Conservation (phyloP, 2,329 filamentous ascomycete species). For the Aspergillus hiratsukae region DNA sequence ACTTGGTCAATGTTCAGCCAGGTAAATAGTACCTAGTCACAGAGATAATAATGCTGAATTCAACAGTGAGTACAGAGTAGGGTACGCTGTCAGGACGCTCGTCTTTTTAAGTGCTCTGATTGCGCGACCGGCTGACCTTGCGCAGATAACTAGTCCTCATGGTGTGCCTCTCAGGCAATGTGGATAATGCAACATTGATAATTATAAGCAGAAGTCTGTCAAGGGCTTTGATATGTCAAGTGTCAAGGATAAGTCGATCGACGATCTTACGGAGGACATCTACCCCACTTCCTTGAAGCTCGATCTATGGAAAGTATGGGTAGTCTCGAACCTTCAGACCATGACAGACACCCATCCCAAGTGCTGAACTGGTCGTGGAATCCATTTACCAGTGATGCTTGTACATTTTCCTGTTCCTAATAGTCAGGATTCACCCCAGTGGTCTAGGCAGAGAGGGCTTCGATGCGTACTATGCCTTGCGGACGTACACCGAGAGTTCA, state of each 20-base stretch:
- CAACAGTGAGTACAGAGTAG: background rate
- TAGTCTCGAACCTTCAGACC: background rate
- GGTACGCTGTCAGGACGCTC: background rate
- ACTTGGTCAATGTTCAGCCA: background rate
- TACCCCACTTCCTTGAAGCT: background rate
- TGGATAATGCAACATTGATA: background rate
- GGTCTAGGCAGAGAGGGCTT: too few species aligned
- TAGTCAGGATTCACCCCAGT: background rate
- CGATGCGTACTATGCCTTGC: too few species aligned
- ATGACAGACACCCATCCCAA: background rate
- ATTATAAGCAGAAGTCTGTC: background rate
- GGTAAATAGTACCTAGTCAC: background rate
- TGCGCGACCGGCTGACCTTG: background rate
- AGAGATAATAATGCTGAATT: background rate
- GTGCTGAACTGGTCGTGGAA: background rate
- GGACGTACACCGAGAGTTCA: background rate
- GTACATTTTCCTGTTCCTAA: background rate
- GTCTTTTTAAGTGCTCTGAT: too few species aligned
- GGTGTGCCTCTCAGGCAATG: background rate
- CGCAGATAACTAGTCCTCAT: background rate
- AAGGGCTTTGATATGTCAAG: background rate
- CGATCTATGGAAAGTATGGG: too few species aligned
- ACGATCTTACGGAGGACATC: background rate
- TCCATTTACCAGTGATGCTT: background rate
- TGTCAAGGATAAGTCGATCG: background rate